phyloP scores from a whole-genome alignment of 352 stramenopile genomes.

The Pythium oligandrum region DNA sequence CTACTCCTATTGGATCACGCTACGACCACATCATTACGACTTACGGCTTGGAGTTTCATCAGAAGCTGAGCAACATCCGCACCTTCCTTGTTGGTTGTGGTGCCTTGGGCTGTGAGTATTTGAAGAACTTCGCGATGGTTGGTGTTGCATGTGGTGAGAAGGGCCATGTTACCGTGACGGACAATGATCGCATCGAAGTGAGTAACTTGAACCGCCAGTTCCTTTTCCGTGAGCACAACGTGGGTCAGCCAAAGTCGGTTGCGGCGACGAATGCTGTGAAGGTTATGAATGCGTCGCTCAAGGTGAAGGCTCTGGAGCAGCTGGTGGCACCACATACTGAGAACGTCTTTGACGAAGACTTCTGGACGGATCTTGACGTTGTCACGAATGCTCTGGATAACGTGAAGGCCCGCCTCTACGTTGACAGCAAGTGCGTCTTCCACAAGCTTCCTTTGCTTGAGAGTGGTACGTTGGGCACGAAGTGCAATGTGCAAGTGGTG shows the following conservation, averaged over 20 bases:
- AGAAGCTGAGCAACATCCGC: conserved; percentile 54
- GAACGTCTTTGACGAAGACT: conserved; percentile 77
- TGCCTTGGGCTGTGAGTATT: conserved; percentile 77
- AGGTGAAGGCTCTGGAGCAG: conserved; percentile 80
- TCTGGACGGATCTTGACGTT: conserved; percentile 86
- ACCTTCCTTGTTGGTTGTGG: conserved; percentile 84
- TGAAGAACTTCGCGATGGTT: conserved; percentile 88
- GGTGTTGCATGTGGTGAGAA: conserved; percentile 72
- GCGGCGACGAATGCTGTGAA: conserved; percentile 69
- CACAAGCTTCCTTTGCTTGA: conserved; percentile 96
- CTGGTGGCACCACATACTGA: conserved; percentile 77
- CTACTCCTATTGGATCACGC: conserved; percentile 48
- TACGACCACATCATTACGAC: conserved; percentile 80
- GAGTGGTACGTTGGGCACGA: conserved; percentile 97
- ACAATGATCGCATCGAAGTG: conserved; percentile 87
- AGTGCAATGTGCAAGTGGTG: conserved; percentile 95
- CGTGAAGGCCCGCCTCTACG: conserved; percentile 95
- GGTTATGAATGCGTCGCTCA: conserved; percentile 69
- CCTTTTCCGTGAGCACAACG: conserved; percentile 83
- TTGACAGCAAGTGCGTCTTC: conserved; percentile 98
- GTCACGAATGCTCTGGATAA: conserved; percentile 99
- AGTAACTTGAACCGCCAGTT: conserved; percentile 88
- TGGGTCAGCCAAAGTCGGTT: conserved; percentile 80
- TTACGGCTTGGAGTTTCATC: conserved; percentile 68
- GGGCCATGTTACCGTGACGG: conserved; percentile 75